Evolutionary conservation across 2,329 filamentous ascomycete genomes (phyloP), one percentile per base, ranked within the genome.

Genomic region (Colletotrichum sp.): DNA sequence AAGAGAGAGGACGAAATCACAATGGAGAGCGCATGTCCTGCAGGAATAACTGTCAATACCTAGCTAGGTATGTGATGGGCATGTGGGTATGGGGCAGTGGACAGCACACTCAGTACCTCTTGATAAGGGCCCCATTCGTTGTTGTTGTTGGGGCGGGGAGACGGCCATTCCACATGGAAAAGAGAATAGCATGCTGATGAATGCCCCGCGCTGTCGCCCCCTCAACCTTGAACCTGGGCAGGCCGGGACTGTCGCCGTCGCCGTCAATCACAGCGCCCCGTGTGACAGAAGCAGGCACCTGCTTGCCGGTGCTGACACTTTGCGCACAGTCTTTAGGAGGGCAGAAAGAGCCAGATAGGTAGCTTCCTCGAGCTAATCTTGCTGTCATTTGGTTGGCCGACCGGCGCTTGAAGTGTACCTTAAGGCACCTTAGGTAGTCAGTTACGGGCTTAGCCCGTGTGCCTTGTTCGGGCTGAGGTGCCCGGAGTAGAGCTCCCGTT

Each of bases 131-230:
- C 44, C 44, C 44, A 52, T 52, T 22, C 44, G 44, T 52, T 52
- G 29, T 27, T n/a, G 25, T 12, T 19, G 25, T 27, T 11, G 27
- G 12, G 29, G 44, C n/a, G 44, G 44, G n/a, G 44, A 22, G 30
- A 62, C 27, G 59, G 30, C 57, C 69, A 75, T 75, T 72, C 72
- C 73, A 69, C 39, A 76, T 76, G 73, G 69, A 63, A 76, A 76
- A 68, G n/a, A 49, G 52, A 76, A 73, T 76, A 34, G 73, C 74
- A 73, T 76, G 65, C 27, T 64, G 22, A 61, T 59, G 39, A 69
- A 69, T 76, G 74, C 74, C 74, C 74, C 74, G 74, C 74, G 70
- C 62, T 44, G 57, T 72, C 69, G 49, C 65, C 71, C 73, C 74
- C 74, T 69, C 59, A 73, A 76, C 74, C 73, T 73, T 64, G 72